A percentile compares a stretch with the other conserved stretches of the same genome.
These are phyloP conservation scores for Amaranthus tricolor DNA, from an alignment of 179 eudicot species.

Conservation along the genomic window DNA sequence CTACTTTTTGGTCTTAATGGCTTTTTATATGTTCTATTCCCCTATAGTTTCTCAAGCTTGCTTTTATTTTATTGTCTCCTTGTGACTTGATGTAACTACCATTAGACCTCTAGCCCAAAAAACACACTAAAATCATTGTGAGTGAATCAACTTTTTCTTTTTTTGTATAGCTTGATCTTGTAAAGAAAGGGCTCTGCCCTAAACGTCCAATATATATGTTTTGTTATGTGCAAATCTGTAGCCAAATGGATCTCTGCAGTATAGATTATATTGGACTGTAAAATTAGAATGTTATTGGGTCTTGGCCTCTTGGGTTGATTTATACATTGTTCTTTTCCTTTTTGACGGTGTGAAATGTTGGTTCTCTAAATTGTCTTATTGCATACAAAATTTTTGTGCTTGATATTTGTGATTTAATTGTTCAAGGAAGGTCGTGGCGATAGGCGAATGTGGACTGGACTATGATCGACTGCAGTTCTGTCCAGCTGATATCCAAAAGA, in stretches of 20 bases:
- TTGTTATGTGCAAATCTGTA: background rate
- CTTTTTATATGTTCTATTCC: too few species aligned
- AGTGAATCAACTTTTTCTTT: too few species aligned
- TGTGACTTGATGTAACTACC: too few species aligned
- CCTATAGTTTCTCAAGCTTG: too few species aligned
- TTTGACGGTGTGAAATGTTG: background rate
- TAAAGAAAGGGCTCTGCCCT: too few species aligned
- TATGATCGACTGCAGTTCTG: slow-evolving; percentile 98
- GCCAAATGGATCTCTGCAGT: background rate
- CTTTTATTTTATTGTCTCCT: background rate
- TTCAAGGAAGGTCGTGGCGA: slow-evolving; percentile 86
- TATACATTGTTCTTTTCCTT: background rate
- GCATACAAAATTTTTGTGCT: background rate
- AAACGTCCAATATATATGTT: background rate
- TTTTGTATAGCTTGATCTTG: too few species aligned
- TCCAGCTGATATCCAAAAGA: slow-evolving; percentile 81
- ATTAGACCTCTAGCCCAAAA: too few species aligned
- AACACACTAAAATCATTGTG: too few species aligned
- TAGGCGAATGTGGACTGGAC: slow-evolving; percentile 99
- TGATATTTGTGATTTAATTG: slow-evolving; percentile 19
- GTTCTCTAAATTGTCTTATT: slow-evolving; percentile 9
- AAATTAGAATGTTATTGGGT: background rate
- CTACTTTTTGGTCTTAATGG: too few species aligned
- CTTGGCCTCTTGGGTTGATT: background rate
- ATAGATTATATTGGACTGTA: background rate